Conservation (phyloP, 352 stramenopile genomes). For the Phytophthora foliorum region DNA sequence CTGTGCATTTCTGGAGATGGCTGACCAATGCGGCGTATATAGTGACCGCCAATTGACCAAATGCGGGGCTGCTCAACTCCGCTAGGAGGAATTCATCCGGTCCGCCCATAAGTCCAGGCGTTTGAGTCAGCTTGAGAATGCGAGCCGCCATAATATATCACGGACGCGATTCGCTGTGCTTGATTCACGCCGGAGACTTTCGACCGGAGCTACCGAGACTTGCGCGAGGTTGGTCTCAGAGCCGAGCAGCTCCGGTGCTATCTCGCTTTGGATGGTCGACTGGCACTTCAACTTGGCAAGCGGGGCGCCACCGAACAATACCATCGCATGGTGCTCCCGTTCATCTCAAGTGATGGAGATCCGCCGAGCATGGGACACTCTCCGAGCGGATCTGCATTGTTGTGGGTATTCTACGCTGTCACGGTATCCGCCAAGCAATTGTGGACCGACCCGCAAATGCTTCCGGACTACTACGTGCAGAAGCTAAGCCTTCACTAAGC, state of each 20-base stretch:
- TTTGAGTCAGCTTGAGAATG: too few species aligned
- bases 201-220: background rate
- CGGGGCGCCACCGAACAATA: background rate
- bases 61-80: background rate
- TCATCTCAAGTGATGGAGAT: constrained; percentile 7
- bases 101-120: background rate
- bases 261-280: constrained; percentile 19
- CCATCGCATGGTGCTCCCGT: background rate
- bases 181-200: constrained; percentile 13
- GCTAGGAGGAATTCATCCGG: background rate
- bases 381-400: too few species aligned
- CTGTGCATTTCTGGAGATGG: constrained; percentile 20
- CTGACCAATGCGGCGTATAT: too few species aligned
- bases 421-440: too few species aligned
- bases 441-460: background rate
- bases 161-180: constrained; percentile 5
- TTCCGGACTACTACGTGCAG: too few species aligned
- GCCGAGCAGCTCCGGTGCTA: constrained; percentile 3
- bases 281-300: constrained; percentile 15
- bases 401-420: background rate
- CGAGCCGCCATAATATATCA: constrained; percentile 19
- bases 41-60: too few species aligned
- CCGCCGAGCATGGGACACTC: constrained; percentile 1
- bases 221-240: constrained; percentile 1
- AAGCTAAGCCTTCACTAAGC: too few species aligned